Conservation (phyloP, 2,329 filamentous ascomycete genomes). For the Neonectria hederae region DNA sequence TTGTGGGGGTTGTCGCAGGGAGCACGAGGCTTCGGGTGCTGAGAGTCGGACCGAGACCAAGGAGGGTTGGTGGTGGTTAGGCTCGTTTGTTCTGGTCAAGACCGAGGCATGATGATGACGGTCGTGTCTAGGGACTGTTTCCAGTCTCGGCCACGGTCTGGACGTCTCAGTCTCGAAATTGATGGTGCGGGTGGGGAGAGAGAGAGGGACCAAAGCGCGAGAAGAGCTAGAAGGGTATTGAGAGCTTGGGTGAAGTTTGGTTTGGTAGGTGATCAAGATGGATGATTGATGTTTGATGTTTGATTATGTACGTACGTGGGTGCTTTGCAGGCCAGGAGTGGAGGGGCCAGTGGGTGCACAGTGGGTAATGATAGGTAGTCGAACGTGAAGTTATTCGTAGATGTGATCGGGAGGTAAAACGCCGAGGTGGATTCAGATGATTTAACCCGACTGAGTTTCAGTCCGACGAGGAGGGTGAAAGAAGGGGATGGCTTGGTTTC, state of each 20-base stretch:
- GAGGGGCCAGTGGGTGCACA: neutral
- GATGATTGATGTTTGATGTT: neutral
- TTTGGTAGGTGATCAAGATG: neutral
- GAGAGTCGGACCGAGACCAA: constrained; percentile 5
- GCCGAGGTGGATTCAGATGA: constrained; percentile 1
- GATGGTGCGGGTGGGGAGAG: neutral
- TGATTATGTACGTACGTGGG: neutral
- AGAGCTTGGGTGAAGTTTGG: neutral
- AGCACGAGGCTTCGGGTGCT: constrained; percentile 4
- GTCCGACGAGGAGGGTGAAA: neutral
- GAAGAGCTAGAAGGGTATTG: neutral
- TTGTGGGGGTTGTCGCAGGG: constrained; percentile 38
- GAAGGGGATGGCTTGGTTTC: constrained; percentile 1
- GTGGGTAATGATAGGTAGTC: neutral
- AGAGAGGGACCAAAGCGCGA: neutral
- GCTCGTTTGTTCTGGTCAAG: constrained; percentile 24
- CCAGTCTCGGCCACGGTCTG: neutral
- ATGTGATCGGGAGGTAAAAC: neutral
- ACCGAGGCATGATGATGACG: constrained; percentile 35
- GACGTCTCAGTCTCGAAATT: neutral
- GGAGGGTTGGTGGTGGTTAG: constrained; percentile 13
- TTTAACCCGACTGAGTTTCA: neutral
- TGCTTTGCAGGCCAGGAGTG: neutral
- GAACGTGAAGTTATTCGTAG: too few species aligned
- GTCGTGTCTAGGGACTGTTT: constrained; percentile 2